Evolutionary conservation across 148 eudicot species (phyloP).

Genomic region (Polygonum maritimum): DNA sequence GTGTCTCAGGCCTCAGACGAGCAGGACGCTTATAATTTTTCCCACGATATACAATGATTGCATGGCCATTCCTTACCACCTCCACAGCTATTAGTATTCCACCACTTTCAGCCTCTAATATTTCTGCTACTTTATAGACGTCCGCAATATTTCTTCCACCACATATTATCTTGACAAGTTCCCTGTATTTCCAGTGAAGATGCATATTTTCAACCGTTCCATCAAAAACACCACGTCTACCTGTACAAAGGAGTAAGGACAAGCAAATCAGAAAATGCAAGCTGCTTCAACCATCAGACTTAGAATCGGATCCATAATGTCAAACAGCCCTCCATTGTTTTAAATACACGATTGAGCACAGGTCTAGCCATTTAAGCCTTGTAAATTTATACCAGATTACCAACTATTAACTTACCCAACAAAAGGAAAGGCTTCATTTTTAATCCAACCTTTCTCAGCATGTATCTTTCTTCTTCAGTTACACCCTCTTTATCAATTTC

Average conservation of each 20-base stretch:
- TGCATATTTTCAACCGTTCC: conserved; percentile 99
- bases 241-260: conserved; percentile 31
- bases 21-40: conserved; percentile 84
- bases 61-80: conserved; percentile 62
- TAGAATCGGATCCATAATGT: not conserved
- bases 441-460: conserved; percentile 92
- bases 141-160: conserved; percentile 67
- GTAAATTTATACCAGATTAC: not conserved
- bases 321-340: not conserved
- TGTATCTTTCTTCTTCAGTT: conserved; percentile 88
- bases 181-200: conserved; percentile 99
- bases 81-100: conserved; percentile 89
- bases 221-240: conserved; percentile 96
- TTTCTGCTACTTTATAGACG: conserved; percentile 48
- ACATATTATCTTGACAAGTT: conserved; percentile 82
- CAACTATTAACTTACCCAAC: conserved; percentile 45
- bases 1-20: conserved; percentile 69
- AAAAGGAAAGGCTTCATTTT: conserved; percentile 88
- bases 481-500: conserved; percentile 81
- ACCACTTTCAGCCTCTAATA: conserved; percentile 88
- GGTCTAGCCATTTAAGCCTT: not conserved
- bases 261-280: not conserved
- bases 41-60: conserved; percentile 90
- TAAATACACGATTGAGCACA: not conserved
- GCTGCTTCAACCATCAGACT: not conserved